Evolutionary conservation across 192 early-diverging fungal species (phyloP), one percentile per base, ranked within the genome.

Genomic region (Backusella sp.): DNA sequence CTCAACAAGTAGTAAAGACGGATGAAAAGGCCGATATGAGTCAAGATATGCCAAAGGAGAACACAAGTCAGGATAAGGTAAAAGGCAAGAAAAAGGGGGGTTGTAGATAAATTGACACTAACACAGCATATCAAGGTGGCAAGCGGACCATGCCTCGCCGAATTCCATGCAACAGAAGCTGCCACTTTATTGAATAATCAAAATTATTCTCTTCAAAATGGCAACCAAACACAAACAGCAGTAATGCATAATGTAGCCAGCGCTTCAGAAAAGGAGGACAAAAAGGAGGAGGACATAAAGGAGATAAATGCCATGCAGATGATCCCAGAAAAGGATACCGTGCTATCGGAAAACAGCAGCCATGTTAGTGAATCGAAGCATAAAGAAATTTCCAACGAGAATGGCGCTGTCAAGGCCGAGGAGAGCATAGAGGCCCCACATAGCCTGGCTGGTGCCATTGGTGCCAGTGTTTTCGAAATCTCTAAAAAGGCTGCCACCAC

Each of bases 141-240:
- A 62, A 62, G n/a, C 4, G 56, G 26, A 28, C 26, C 56, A 28
- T 26, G 11, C 14, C 56, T 62, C 12, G 21, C 21, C 26, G 23
- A 26, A 62, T 62, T 62, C 56, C 56, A 62, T 11, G 56, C 56
- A 62, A 62, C 56, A 28, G 56, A 62, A 62, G 56, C 56, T 28
- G 5, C 26, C 1, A n/a, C 26, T 23, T 26, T 62, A 28, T 62
- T 62, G 23, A 23, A 23, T 8, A 62, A 62, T 28, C 21, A 62
- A 28, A 62, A 0, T 9, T 62, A 62, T 62, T 62, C 23, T 26
- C 56, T 62, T 11, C 8, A 62, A 9, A 26, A 62, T 9, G 9
- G 9, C 9, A 62, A 4, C 26, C 8, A 62, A 62, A 26, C 23
- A 53, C 21, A n/a, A 21, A 53, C n/a, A 53, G 21, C 21, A 28